Base-by-base conservation (phyloP, 208 protist genomes). In the Leishmania tarentolae region DNA sequence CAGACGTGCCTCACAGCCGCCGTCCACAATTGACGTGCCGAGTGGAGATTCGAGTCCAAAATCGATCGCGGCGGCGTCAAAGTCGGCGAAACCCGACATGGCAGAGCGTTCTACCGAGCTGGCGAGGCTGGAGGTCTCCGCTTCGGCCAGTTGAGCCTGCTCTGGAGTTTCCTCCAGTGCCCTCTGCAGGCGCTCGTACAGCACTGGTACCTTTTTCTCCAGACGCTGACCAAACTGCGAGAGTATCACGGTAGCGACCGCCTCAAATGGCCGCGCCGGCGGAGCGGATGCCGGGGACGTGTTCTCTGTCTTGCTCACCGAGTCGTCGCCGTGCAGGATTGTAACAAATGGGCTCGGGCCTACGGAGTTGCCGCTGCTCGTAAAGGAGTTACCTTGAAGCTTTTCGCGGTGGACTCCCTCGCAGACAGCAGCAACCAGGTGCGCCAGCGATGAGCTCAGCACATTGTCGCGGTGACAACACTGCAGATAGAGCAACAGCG, bases 101-200 rank as follows among this genome's bases (percentile, higher is more conserved):
- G 42, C 53, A 3, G 86, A 81, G 8, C 88, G 88, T 31, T 93
- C 93, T 35, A 91, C 72, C 24, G 91, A 93, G 83, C 93, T 96
- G 47, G 90, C 86, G 1, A 93, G 74, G 75, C 93, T 96, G 44
- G 88, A 94, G 3, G 86, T 90, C 80, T 95, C 89, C 19, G 81
- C 83, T 66, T 95, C 92, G 13, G 75, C 75, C 59, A 87, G 88
- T 47, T 86, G 83, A 24, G 93, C 93, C 86, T 97, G 87, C 82
- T 93, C 87, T 7, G 91, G 88, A 11, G 93, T 94, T 75, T 94
- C 88, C 69, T 78, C 72, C 56, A 95, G 84, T 72, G 80, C 84
- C 59, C 47, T 72, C 61, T 84, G 80, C 52, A 96, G 81, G 19
- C 79, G 81, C 0, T 77, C 75, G 37, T 82, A 75, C 63, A 96